These are phyloP conservation scores for Paulownia fortunei DNA, from an alignment of 257 asterid genomes.

Conservation along the genomic window DNA sequence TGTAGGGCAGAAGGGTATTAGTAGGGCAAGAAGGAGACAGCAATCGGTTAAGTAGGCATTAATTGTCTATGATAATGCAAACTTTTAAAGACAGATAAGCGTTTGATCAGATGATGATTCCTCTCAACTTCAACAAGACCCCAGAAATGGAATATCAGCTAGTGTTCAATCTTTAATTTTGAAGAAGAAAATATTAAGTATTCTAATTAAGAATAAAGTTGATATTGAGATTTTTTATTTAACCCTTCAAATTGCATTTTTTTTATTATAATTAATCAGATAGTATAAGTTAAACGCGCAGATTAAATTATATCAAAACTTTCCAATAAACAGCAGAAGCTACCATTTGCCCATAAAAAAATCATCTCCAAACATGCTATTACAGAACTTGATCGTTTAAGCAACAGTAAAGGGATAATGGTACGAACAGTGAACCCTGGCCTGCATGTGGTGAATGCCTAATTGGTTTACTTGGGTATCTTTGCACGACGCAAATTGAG, in stretches of 20 bases:
- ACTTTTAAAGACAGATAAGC: background rate
- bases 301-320: background rate
- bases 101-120: conserved; percentile 2
- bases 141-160: background rate
- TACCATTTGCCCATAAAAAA: conserved; percentile 3
- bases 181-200: background rate
- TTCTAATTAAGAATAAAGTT: too few species aligned
- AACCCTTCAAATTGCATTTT: background rate
- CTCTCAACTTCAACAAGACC: background rate
- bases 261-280: background rate
- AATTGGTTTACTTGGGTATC: conserved; percentile 49
- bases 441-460: conserved; percentile 46
- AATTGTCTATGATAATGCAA: background rate
- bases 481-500: conserved; percentile 37
- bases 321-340: background rate
- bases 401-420: conserved; percentile 20
- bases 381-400: conserved; percentile 18
- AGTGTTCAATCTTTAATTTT: background rate
- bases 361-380: conserved; percentile 23
- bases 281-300: background rate
- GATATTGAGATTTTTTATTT: too few species aligned
- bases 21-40: conserved; percentile 46
- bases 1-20: conserved; percentile 40
- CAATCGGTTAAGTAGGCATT: conserved; percentile 20
- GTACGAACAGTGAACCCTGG: conserved; percentile 30